Percentiles rank a stretch among this genome's conserved stretches.
Evolutionary conservation across 257 asterid genomes (phyloP).

Genomic region (Fraxinus excelsior): DNA sequence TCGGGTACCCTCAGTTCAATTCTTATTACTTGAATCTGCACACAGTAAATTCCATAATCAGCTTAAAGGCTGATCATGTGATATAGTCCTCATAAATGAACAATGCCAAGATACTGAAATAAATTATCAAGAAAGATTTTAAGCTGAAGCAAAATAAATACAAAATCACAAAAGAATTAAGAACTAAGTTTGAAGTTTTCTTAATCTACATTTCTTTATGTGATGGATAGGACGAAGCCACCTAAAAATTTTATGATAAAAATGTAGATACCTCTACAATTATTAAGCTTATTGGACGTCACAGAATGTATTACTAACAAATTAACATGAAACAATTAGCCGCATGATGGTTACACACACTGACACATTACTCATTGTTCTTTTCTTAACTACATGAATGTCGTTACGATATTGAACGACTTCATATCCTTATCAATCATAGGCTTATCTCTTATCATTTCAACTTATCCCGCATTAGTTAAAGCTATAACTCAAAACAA

Average conservation of each 20-base stretch:
- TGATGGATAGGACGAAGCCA: background rate
- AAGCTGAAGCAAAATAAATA: background rate
- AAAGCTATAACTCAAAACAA: too few relatives aligned
- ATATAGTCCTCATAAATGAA: slow-evolving; percentile 7
- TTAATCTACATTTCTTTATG: background rate
- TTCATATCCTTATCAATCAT: too few relatives aligned
- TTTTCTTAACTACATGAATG: too few relatives aligned
- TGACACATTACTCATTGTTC: too few relatives aligned
- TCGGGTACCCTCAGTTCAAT: slow-evolving; percentile 91
- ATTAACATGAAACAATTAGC: background rate
- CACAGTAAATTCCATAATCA: slow-evolving; percentile 22
- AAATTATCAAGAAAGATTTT: slow-evolving; percentile 9
- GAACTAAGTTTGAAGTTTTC: background rate
- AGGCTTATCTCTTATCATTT: too few relatives aligned
- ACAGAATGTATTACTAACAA: background rate
- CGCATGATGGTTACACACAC: background rate
- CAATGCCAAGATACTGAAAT: slow-evolving; percentile 12
- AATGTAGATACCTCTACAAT: background rate
- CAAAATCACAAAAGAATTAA: background rate
- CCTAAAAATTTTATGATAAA: background rate
- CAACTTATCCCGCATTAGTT: too few relatives aligned
- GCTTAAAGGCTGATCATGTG: background rate
- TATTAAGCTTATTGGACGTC: background rate
- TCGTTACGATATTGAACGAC: too few relatives aligned
- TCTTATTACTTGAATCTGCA: slow-evolving; percentile 89